A percentile compares a stretch with the other conserved stretches of the same genome.
Conservation (phyloP, 2,329 filamentous ascomycete species). For the Fusarium nematophilum region DNA sequence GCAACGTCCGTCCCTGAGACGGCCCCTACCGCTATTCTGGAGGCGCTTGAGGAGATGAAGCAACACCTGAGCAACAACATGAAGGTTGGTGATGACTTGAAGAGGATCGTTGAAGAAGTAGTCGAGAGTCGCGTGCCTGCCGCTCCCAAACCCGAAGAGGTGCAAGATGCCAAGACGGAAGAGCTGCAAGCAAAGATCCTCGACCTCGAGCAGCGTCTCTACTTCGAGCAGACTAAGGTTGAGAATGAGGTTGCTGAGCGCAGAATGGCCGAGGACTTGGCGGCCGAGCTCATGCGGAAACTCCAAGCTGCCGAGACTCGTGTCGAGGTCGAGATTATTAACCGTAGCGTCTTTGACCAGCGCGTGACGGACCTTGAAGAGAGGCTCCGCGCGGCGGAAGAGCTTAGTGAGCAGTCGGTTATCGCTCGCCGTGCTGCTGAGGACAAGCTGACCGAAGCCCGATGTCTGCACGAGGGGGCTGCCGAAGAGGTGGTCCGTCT, state of each 20-base stretch:
- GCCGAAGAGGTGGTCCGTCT: conserved; percentile 80
- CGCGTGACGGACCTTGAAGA: conserved; percentile 77
- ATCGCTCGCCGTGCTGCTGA: conserved; percentile 73
- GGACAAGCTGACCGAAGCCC: conserved; percentile 78
- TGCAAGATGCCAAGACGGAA: conserved; percentile 64
- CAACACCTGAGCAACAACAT: conserved; percentile 53
- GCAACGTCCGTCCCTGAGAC: conserved; percentile 10
- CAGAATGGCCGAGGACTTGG: conserved; percentile 64
- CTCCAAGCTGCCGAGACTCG: conserved; percentile 68
- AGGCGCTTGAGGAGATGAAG: conserved; percentile 74
- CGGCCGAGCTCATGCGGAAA: conserved; percentile 64
- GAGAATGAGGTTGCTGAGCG: conserved; percentile 62
- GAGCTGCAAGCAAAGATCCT: conserved; percentile 70
- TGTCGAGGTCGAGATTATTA: conserved; percentile 70
- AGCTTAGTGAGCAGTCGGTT: conserved; percentile 72
- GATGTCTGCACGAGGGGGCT: conserved; percentile 74
- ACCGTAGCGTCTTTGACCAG: conserved; percentile 67
- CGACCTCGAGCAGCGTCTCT: conserved; percentile 69
- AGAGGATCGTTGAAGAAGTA: conserved; percentile 71
- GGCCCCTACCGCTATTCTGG: conserved; percentile 63
- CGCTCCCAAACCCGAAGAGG: conserved; percentile 61
- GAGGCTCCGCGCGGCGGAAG: conserved; percentile 72
- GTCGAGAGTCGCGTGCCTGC: conserved; percentile 68
- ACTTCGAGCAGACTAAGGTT: conserved; percentile 58
- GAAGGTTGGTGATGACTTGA: conserved; percentile 62